Evolutionary conservation across 2,329 filamentous ascomycete genomes (phyloP).

Genomic region (Teratosphaeria epicoccoides): DNA sequence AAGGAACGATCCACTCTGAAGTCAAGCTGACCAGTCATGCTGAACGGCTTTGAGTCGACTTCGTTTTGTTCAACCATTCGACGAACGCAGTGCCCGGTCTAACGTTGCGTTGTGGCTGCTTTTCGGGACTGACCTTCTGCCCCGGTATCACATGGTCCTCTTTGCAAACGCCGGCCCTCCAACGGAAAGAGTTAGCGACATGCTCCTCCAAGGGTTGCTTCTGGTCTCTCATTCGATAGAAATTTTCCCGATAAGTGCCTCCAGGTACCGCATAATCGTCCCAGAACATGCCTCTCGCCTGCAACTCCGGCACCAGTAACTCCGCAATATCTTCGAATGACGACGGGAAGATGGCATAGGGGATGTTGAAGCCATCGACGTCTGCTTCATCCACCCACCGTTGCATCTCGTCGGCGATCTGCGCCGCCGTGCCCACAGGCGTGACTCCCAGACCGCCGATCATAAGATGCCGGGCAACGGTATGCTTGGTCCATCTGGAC

Average conservation of each 20-base stretch:
- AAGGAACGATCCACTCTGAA: too few relatives aligned
- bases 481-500: constrained; percentile 62
- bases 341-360: constrained; percentile 56
- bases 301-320: constrained; percentile 52
- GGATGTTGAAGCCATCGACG: constrained; percentile 65
- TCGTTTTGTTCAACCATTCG: background rate
- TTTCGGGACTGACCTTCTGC: background rate
- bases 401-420: constrained; percentile 55
- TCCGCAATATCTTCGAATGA: constrained; percentile 40
- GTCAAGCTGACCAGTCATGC: too few relatives aligned
- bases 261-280: constrained; percentile 42
- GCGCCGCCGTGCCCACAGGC: constrained; percentile 51
- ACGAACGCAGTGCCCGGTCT: background rate
- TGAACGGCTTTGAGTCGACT: too few relatives aligned
- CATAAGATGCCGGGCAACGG: constrained; percentile 56
- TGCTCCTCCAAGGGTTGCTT: constrained; percentile 43
- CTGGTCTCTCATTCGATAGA: constrained; percentile 42
- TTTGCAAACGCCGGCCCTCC: constrained; percentile 11
- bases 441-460: constrained; percentile 58
- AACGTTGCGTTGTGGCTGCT: background rate
- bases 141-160: background rate
- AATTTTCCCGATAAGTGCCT: constrained; percentile 50
- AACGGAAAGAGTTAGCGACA: constrained; percentile 39
- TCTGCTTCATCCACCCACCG: constrained; percentile 57
- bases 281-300: constrained; percentile 45